Evolutionary conservation across 2,329 filamentous ascomycete species (phyloP), one percentile per base, ranked within the genome.

Genomic region (Acarospora socialis): DNA sequence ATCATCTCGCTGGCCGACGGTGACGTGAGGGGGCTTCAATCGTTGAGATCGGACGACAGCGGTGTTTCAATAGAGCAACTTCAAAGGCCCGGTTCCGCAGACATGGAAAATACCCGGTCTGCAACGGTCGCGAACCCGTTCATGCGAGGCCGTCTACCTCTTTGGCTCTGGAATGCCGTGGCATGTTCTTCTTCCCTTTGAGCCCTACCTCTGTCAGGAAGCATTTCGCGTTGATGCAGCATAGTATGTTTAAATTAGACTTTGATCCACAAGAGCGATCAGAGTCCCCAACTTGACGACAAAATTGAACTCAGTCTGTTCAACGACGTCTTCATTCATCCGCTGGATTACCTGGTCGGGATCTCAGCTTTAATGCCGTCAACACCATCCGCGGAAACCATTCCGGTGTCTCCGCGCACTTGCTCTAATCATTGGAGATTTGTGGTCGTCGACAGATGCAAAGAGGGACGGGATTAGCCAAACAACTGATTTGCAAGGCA

Each of bases 361-460:
- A 32, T 13, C n/a, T 18, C 7, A 24, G 30, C 30, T 32, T 10
- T n/a, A 32, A 24, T 15, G 21, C 30, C 22, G 20, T 32, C 13
- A 32, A 32, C 21, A 32, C 30, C 16, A 13, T 32, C 20, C 13
- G 21, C 21, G 14, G 2, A 6, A 15, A 39, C 30, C 27, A 18
- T 43, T 21, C 21, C 16, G 55, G 43, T 34, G 36, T 40, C 39
- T 54, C 52, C 21, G 55, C 31, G 28, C 31, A 43, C 31, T 51
- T 30, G 14, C 44, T 41, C 23, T 40, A 46, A 30, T 36, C 41
- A 50, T 40, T 5, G 58, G 35, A 34, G 52, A 57, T 27, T 46
- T 50, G 7, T 57, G 36, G 34, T 59, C 49, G 30, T 52, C 36
- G 36, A 59, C 59, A 39, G 59, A 57, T 21, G 39, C 52, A 33